Conservation (phyloP, 805 yeast genomes). For the Kuraishia piskuri region DNA sequence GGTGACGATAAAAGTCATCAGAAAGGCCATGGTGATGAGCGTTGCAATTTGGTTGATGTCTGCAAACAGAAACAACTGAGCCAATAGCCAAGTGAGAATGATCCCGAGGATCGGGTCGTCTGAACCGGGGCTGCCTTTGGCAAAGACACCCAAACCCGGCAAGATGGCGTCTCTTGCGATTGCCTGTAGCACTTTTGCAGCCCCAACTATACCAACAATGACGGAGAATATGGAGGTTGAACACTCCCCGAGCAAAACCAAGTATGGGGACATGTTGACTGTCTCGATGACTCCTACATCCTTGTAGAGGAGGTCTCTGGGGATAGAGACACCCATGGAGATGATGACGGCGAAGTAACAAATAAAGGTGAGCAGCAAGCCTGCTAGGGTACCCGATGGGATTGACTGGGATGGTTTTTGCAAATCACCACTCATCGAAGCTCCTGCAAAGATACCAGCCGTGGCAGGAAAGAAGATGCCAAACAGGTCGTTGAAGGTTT, state of each 20-base stretch:
- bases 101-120: constrained; percentile 62
- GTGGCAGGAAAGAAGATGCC: constrained; percentile 98
- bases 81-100: constrained; percentile 67
- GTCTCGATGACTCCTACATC: constrained; percentile 87
- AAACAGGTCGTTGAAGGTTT: constrained; percentile 77
- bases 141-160: constrained; percentile 66
- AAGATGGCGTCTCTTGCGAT: constrained; percentile 81
- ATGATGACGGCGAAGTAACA: constrained; percentile 76
- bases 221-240: constrained; percentile 89
- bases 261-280: constrained; percentile 55
- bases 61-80: constrained; percentile 80
- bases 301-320: constrained; percentile 64
- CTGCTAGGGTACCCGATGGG: constrained; percentile 90
- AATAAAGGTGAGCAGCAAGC: constrained; percentile 66
- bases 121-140: constrained; percentile 32
- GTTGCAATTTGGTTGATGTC: constrained; percentile 93
- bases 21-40: constrained; percentile 92
- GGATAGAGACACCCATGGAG: constrained; percentile 71
- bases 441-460: constrained; percentile 97
- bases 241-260: constrained; percentile 82
- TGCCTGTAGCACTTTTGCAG: constrained; percentile 86
- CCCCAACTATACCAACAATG: constrained; percentile 93
- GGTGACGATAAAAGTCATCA: constrained; percentile 92
- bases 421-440: constrained; percentile 95
- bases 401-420: constrained; percentile 79